These are phyloP conservation scores for Sphagnum tenellum DNA, from an alignment of 225 moss, liverwort and hornwort genomes.

Conservation along the genomic window DNA sequence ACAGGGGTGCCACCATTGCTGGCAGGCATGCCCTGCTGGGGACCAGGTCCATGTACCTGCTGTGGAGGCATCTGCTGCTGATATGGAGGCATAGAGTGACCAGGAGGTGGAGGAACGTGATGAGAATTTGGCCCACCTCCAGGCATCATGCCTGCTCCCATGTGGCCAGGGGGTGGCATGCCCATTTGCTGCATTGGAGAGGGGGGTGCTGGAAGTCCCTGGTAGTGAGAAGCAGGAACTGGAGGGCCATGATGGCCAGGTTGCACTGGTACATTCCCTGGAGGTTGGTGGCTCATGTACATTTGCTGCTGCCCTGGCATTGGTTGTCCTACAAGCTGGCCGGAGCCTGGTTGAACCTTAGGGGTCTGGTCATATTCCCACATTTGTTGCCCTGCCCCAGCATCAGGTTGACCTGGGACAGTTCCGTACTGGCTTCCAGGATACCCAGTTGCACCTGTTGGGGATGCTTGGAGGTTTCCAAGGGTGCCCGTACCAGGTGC, in stretches of 20 bases:
- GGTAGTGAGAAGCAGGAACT: slow-evolving; percentile 55
- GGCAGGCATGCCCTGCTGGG: slow-evolving; percentile 61
- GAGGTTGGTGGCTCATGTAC: slow-evolving; percentile 49
- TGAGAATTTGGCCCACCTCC: slow-evolving; percentile 63
- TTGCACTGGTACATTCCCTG: slow-evolving; percentile 50
- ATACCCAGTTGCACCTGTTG: slow-evolving; percentile 55
- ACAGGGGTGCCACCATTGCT: slow-evolving; percentile 85
- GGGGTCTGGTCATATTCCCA: slow-evolving; percentile 86
- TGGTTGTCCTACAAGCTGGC: slow-evolving; percentile 37
- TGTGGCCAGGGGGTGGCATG: slow-evolving; percentile 49
- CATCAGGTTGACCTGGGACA: slow-evolving; percentile 69
- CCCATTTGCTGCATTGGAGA: slow-evolving; percentile 58
- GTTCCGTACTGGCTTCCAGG: slow-evolving; percentile 58
- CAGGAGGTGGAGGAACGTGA: slow-evolving; percentile 63
- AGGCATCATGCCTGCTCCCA: slow-evolving; percentile 66
- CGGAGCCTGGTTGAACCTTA: slow-evolving; percentile 35
- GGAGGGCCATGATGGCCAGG: slow-evolving; percentile 61
- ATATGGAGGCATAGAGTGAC: slow-evolving; percentile 64
- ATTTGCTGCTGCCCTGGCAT: slow-evolving; percentile 67
- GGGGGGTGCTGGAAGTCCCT: slow-evolving; percentile 47
- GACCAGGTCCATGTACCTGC: slow-evolving; percentile 84
- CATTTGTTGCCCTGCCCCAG: slow-evolving; percentile 60
- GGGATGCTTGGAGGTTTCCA: slow-evolving; percentile 53
- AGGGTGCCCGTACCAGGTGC: slow-evolving; percentile 48
- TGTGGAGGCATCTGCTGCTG: slow-evolving; percentile 10